Conservation (phyloP, 768 basidiomycete species). For the Omphalotus guepiniiformis region DNA sequence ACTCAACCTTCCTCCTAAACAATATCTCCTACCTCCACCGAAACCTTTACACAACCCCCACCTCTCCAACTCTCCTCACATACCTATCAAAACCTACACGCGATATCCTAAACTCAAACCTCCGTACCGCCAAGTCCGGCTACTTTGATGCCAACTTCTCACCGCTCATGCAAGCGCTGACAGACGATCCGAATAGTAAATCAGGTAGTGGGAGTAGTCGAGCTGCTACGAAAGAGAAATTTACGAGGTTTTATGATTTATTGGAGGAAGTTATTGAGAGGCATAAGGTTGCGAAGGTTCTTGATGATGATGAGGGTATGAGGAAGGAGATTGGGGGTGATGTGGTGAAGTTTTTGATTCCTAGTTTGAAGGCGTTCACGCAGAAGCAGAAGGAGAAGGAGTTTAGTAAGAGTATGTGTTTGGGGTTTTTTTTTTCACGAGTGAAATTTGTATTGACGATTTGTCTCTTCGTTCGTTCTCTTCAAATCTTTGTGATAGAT, state of each 20-base stretch:
- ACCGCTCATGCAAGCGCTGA: conserved; percentile 66
- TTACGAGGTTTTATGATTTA: conserved; percentile 75
- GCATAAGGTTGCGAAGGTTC: conserved; percentile 61
- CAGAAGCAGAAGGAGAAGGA: conserved; percentile 77
- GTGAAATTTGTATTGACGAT: conserved; percentile 2
- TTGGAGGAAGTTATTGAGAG: conserved; percentile 78
- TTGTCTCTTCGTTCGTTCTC: conserved; percentile 2
- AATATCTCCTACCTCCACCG: conserved; percentile 69
- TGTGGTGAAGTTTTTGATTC: conserved; percentile 71
- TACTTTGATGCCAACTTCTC: conserved; percentile 85
- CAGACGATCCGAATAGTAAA: conserved; percentile 55
- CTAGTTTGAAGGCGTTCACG: conserved; percentile 67
- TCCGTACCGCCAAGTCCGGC: conserved; percentile 76
- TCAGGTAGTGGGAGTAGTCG: conserved; percentile 35
- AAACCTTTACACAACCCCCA: conserved; percentile 51
- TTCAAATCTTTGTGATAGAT: conserved; percentile 25
- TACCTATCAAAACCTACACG: conserved; percentile 59
- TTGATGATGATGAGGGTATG: conserved; percentile 66
- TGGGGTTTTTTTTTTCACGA: background rate
- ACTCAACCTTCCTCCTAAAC: conserved; percentile 76
- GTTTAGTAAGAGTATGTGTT: conserved; percentile 71
- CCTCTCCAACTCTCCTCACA: conserved; percentile 38
- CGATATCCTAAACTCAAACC: conserved; percentile 62
- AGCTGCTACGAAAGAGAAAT: conserved; percentile 70
- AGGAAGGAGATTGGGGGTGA: conserved; percentile 64